A percentile compares a stretch with the other conserved stretches of the same genome.
These are phyloP conservation scores for Galeopsis tetrahit DNA, from an alignment of 257 asterid genomes.

Conservation along the genomic window DNA sequence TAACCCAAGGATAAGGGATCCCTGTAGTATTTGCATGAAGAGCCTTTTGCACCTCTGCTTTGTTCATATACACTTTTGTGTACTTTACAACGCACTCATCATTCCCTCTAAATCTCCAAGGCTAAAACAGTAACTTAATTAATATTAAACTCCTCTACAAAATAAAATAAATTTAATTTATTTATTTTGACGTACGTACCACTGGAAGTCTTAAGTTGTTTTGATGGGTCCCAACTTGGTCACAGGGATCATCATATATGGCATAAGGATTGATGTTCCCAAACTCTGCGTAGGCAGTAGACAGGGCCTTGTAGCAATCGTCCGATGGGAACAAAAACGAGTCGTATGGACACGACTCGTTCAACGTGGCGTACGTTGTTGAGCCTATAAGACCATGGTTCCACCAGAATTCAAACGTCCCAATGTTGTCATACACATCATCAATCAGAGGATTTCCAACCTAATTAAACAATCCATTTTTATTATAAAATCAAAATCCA, in stretches of 20 bases:
- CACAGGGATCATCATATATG: constrained; percentile 46
- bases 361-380: constrained; percentile 48
- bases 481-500: too few species aligned
- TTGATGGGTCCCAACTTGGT: constrained; percentile 38
- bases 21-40: constrained; percentile 56
- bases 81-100: constrained; percentile 60
- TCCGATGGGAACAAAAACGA: constrained; percentile 50
- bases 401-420: constrained; percentile 67
- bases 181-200: constrained; percentile 33
- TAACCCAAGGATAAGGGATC: constrained; percentile 54
- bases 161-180: not conserved
- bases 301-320: constrained; percentile 45
- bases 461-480: constrained; percentile 30
- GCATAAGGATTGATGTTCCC: constrained; percentile 61
- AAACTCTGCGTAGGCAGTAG: constrained; percentile 42
- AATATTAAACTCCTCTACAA: not conserved
- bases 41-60: constrained; percentile 62
- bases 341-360: constrained; percentile 48
- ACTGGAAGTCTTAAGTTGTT: constrained; percentile 43
- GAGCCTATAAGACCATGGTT: constrained; percentile 57
- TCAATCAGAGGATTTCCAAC: constrained; percentile 64
- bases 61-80: constrained; percentile 58
- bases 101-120: constrained; percentile 63
- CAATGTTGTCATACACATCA: constrained; percentile 52
- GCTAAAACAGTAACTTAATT: constrained; percentile 39